These are phyloP conservation scores for Mortierella sp. DNA, from an alignment of 371 early-diverging fungal species.

Conservation along the genomic window DNA sequence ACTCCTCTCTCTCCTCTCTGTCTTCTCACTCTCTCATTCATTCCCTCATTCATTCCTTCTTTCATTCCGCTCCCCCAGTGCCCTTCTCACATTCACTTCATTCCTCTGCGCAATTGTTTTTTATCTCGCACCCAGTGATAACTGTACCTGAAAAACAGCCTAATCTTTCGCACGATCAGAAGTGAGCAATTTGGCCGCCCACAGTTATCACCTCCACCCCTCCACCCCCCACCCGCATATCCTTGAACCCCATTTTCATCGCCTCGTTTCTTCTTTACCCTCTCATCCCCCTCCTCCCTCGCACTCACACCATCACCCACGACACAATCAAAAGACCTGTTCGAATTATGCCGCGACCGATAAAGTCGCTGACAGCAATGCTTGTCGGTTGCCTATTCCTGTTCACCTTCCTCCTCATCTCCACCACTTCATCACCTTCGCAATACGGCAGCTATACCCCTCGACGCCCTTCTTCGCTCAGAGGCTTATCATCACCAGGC, in stretches of 20 bases:
- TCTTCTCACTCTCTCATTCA: too few relatives aligned
- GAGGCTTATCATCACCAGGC: background rate
- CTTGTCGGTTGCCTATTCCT: conserved; percentile 31
- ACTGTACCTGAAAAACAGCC: background rate
- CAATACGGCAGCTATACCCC: conserved; percentile 11
- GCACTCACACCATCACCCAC: background rate
- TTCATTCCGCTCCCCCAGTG: background rate
- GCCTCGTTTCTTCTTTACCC: background rate
- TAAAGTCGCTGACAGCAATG: conserved; percentile 35
- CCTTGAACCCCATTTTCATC: background rate
- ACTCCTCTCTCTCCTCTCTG: background rate
- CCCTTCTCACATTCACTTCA: background rate
- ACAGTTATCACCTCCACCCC: background rate
- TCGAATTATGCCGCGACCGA: conserved; percentile 36
- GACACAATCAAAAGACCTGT: background rate
- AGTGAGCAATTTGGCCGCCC: background rate
- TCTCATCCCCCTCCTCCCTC: background rate
- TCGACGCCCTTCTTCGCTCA: conserved; percentile 8
- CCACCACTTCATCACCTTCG: conserved; percentile 5
- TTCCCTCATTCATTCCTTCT: background rate
- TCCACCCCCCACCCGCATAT: too few relatives aligned
- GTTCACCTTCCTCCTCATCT: conserved; percentile 31
- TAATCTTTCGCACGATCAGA: conserved; percentile 6
- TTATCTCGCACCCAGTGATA: background rate
- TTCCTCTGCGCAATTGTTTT: background rate